Evolutionary conservation across 2,329 filamentous ascomycete genomes (phyloP).

Genomic region (Arthrobotrys conoides): DNA sequence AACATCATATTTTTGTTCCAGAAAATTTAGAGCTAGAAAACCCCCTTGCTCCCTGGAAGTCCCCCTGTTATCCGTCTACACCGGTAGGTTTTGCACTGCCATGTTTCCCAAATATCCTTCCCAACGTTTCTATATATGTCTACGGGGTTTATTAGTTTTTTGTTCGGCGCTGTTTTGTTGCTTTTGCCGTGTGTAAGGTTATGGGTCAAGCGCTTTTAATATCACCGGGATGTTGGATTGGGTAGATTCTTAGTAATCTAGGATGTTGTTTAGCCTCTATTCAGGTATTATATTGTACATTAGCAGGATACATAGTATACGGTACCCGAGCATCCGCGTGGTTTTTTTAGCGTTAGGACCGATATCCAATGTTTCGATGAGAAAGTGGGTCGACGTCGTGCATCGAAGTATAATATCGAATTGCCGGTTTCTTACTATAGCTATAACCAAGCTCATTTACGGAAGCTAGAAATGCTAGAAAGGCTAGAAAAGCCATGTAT

Average conservation of each 20-base stretch:
- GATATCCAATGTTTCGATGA: background rate
- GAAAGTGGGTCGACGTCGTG: conserved; percentile 5
- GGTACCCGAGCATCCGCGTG: conserved; percentile 18
- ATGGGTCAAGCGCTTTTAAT: conserved; percentile 51
- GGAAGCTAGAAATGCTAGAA: background rate
- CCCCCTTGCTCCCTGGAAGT: conserved; percentile 2
- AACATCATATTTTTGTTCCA: background rate
- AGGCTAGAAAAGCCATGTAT: background rate
- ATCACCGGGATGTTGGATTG: conserved; percentile 36
- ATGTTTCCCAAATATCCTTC: conserved; percentile 23
- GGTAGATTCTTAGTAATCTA: conserved; percentile 49
- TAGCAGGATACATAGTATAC: conserved; percentile 34
- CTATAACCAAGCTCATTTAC: background rate
- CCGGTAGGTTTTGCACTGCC: conserved; percentile 9
- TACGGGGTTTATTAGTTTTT: conserved; percentile 40
- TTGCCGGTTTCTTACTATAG: conserved; percentile 5
- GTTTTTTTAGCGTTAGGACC: background rate
- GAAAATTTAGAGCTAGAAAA: background rate
- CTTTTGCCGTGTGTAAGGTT: conserved; percentile 34
- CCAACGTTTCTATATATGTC: conserved; percentile 33
- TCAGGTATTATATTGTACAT: conserved; percentile 34
- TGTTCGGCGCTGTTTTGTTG: conserved; percentile 40
- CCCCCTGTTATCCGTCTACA: conserved; percentile 17
- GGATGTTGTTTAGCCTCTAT: conserved; percentile 20
- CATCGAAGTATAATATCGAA: conserved; percentile 21